phyloP scores from a whole-genome alignment of 2,329 filamentous ascomycete species.

The Fusarium dlaminii region DNA sequence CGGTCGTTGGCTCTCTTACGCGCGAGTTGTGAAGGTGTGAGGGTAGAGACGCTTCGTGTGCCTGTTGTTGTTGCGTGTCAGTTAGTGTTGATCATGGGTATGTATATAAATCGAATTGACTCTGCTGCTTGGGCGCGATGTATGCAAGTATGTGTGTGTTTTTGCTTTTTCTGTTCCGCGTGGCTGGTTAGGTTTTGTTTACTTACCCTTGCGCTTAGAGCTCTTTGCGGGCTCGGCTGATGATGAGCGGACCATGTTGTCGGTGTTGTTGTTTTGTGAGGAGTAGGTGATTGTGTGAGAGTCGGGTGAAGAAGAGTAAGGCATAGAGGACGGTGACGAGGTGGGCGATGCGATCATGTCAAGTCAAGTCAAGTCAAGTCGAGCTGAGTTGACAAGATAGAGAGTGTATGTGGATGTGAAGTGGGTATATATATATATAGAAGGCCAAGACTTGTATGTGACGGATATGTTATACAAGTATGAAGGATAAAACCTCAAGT shows the following conservation, averaged over 20 bases:
- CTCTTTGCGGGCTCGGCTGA: slow-evolving; percentile 55
- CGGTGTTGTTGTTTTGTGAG: slow-evolving; percentile 12
- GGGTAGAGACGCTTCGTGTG: slow-evolving; percentile 82
- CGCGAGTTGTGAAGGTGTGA: slow-evolving; percentile 87
- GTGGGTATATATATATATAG: slow-evolving; percentile 20
- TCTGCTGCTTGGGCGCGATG: not conserved
- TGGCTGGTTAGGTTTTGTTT: not conserved
- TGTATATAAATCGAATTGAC: not conserved
- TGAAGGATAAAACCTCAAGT: slow-evolving; percentile 1
- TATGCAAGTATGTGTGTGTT: not conserved
- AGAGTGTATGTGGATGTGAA: slow-evolving; percentile 5
- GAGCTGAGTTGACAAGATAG: not conserved
- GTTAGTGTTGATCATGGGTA: slow-evolving; percentile 13
- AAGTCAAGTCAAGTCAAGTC: slow-evolving; percentile 24
- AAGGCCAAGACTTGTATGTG: slow-evolving; percentile 23
- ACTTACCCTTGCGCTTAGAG: slow-evolving; percentile 58
- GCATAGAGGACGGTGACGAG: slow-evolving; percentile 19
- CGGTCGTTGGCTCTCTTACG: slow-evolving; percentile 93
- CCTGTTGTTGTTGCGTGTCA: slow-evolving; percentile 48
- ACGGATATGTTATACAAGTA: slow-evolving; percentile 17
- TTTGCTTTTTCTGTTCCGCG: not conserved
- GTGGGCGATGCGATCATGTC: slow-evolving; percentile 27
- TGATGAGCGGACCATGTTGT: slow-evolving; percentile 53
- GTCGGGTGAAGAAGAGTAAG: slow-evolving; percentile 20
- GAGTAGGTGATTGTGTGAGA: slow-evolving; percentile 7